Conservation (phyloP, 805 yeast species). For the Wickerhamomyces pijperi region DNA sequence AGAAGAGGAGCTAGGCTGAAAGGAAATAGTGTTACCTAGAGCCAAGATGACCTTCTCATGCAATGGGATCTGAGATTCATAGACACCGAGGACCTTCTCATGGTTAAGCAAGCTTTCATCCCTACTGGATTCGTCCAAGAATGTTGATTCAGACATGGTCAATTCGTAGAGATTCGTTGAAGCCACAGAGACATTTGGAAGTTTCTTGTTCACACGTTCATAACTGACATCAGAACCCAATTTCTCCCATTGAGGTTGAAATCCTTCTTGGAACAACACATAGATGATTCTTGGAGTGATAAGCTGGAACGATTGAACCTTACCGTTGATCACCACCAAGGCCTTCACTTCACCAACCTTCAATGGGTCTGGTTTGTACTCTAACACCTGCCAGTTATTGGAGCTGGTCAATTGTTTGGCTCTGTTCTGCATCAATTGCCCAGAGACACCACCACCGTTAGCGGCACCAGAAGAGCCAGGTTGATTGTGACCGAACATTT, state of each 20-base stretch:
- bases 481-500: slow-evolving; percentile 52
- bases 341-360: slow-evolving; percentile 73
- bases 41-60: slow-evolving; percentile 69
- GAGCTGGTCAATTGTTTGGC: too few relatives aligned
- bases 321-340: slow-evolving; percentile 53
- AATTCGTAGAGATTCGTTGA: slow-evolving; percentile 41
- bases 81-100: slow-evolving; percentile 53
- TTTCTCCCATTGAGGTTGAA: slow-evolving; percentile 9
- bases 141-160: slow-evolving; percentile 57
- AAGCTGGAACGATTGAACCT: slow-evolving; percentile 62
- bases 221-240: slow-evolving; percentile 32
- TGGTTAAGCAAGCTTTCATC: slow-evolving; percentile 56
- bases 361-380: slow-evolving; percentile 41
- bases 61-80: slow-evolving; percentile 61
- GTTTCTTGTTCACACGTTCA: slow-evolving; percentile 43
- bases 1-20: slow-evolving; percentile 37
- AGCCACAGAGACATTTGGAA: slow-evolving; percentile 59
- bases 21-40: slow-evolving; percentile 62
- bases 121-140: slow-evolving; percentile 40
- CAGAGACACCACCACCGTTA: slow-evolving; percentile 19
- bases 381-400: slow-evolving; percentile 72
- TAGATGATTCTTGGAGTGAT: slow-evolving; percentile 67
- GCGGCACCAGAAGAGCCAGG: too few relatives aligned
- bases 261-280: slow-evolving; percentile 45
- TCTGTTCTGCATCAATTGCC: slow-evolving; percentile 15